phyloP scores from a whole-genome alignment of 495 filamentous ascomycete genomes.

The Tuber indicum region DNA sequence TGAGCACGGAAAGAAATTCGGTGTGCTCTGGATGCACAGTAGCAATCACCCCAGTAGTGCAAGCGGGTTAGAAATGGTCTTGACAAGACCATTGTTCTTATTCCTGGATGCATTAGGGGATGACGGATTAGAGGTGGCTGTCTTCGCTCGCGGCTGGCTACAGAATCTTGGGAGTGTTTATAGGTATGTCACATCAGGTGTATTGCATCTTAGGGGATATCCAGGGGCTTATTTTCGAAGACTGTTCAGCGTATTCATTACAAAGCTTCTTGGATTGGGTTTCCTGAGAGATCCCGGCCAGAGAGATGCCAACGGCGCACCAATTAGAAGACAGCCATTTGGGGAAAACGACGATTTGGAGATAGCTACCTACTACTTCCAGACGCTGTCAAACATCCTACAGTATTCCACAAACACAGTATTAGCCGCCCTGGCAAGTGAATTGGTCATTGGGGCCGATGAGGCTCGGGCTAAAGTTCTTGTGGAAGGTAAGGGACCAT shows the following conservation, averaged over 20 bases:
- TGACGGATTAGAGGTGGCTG: slow-evolving; percentile 64
- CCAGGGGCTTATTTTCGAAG: slow-evolving; percentile 40
- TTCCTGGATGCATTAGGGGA: slow-evolving; percentile 73
- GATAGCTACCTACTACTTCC: slow-evolving; percentile 70
- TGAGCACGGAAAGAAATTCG: slow-evolving; percentile 59
- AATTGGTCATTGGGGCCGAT: slow-evolving; percentile 34
- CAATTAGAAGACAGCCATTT: slow-evolving; percentile 35
- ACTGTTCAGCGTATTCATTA: slow-evolving; percentile 53
- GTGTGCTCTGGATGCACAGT: slow-evolving; percentile 72
- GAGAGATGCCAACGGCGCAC: slow-evolving; percentile 38
- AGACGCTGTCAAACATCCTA: slow-evolving; percentile 65
- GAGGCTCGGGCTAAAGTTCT: slow-evolving; percentile 24
- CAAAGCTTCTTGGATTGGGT: slow-evolving; percentile 51
- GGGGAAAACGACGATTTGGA: slow-evolving; percentile 60
- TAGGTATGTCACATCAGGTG: slow-evolving; percentile 46
- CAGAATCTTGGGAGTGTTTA: slow-evolving; percentile 64
- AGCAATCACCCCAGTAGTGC: slow-evolving; percentile 56
- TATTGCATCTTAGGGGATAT: slow-evolving; percentile 9
- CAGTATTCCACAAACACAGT: slow-evolving; percentile 55
- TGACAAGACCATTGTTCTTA: slow-evolving; percentile 74
- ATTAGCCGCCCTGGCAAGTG: slow-evolving; percentile 55
- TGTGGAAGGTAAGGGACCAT: slow-evolving; percentile 22
- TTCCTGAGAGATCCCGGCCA: slow-evolving; percentile 47
- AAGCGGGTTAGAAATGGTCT: slow-evolving; percentile 60
- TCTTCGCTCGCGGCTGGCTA: slow-evolving; percentile 75